phyloP scores from a whole-genome alignment of 73 alveolate species.

The Loxodes magnus region DNA sequence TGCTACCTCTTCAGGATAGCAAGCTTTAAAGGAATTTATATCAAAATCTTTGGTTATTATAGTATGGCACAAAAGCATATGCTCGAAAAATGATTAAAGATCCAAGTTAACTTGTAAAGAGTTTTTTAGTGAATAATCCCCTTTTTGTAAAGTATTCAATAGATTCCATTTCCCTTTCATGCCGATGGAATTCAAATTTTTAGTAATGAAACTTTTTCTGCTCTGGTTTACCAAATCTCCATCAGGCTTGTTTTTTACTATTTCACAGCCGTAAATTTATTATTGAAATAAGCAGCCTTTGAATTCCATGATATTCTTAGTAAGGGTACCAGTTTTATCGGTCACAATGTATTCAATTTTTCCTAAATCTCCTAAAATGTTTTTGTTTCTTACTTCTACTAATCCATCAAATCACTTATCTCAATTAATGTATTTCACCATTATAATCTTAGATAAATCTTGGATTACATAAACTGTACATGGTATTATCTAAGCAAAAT shows the following conservation, averaged over 20 bases:
- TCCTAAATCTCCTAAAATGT: conserved; percentile 26
- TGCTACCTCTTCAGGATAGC: conserved; percentile 90
- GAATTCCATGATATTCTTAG: conserved; percentile 49
- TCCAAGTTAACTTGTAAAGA: too few species aligned
- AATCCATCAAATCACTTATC: conserved; percentile 27
- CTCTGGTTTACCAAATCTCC: background rate
- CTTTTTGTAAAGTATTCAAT: too few species aligned
- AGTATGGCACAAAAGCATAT: conserved; percentile 63
- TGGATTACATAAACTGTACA: conserved; percentile 60
- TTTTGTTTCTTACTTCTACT: conserved; percentile 36
- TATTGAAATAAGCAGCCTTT: conserved; percentile 22
- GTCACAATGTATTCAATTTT: conserved; percentile 36
- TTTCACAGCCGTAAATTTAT: conserved; percentile 6
- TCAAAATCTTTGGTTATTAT: conserved; percentile 37
- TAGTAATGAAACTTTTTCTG: background rate
- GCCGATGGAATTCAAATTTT: conserved; percentile 6
- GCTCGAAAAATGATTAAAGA: conserved; percentile 21
- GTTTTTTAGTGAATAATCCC: too few species aligned
- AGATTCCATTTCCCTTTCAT: background rate
- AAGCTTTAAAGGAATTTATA: conserved; percentile 55
- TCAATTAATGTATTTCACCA: conserved; percentile 43
- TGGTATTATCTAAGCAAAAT: too few species aligned
- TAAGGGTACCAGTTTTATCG: conserved; percentile 61
- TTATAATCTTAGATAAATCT: conserved; percentile 53
- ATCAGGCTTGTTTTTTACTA: background rate